Percentiles rank a stretch among this genome's conserved stretches.
phyloP scores from a whole-genome alignment of 2,329 filamentous ascomycete species.

The Domatiomyces globalis region DNA sequence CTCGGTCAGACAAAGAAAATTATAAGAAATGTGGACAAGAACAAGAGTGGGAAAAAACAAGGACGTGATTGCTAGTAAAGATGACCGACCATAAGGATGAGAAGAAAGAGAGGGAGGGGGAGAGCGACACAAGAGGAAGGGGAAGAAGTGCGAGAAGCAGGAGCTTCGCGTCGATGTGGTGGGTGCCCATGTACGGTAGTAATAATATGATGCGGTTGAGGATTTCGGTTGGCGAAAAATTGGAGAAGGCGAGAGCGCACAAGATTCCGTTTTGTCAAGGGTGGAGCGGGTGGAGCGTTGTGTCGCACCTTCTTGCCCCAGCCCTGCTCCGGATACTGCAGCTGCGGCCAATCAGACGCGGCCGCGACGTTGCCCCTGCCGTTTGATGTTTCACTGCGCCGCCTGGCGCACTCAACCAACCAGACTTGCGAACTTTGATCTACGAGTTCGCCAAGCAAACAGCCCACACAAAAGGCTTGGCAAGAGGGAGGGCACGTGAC shows the following conservation, averaged over 20 bases:
- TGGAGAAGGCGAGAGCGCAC: not conserved
- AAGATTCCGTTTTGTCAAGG: no score
- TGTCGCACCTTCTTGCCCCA: not conserved
- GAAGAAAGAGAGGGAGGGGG: not conserved
- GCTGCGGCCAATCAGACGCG: not conserved
- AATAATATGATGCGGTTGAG: not conserved
- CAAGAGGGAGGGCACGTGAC: not conserved
- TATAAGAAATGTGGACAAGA: no score
- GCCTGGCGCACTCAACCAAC: not conserved
- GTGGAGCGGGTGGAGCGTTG: not conserved
- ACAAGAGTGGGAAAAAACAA: no score
- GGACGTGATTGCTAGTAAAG: no score
- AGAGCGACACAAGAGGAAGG: not conserved
- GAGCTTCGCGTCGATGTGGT: no score
- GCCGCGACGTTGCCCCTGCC: not conserved
- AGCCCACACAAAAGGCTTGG: no score
- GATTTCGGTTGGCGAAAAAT: not conserved
- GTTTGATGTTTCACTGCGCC: not conserved
- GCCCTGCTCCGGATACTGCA: not conserved
- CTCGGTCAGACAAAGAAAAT: no score
- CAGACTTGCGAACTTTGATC: not conserved
- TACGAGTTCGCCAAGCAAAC: not conserved
- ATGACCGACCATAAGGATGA: no score
- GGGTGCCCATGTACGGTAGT: no score
- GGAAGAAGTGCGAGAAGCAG: not conserved